Percentiles rank a stretch among this genome's conserved stretches.
Conservation (phyloP, 2,329 filamentous ascomycete species). For the Phialophora chinensis region DNA sequence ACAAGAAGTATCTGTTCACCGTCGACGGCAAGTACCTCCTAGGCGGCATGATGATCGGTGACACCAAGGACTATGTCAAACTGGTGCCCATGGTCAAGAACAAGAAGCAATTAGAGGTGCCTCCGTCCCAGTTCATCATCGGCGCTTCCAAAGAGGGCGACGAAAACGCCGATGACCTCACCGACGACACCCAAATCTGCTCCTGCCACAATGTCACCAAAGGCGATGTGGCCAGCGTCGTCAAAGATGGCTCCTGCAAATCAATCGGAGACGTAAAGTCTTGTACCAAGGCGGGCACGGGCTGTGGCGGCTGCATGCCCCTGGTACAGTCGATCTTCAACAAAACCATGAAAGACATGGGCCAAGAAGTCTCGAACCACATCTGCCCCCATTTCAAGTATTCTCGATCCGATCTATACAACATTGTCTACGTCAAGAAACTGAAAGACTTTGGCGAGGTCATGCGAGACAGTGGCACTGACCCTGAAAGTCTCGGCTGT, state of each 20-base stretch:
- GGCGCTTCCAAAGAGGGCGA: constrained; percentile 76
- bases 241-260: constrained; percentile 81
- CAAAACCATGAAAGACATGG: constrained; percentile 82
- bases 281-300: constrained; percentile 89
- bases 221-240: constrained; percentile 72
- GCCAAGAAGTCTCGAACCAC: constrained; percentile 84
- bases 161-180: constrained; percentile 75
- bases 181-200: constrained; percentile 86
- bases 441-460: constrained; percentile 74
- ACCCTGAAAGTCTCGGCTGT: constrained; percentile 75
- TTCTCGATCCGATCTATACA: constrained; percentile 86
- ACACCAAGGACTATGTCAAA: constrained; percentile 89
- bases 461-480: constrained; percentile 78
- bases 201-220: constrained; percentile 94
- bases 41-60: constrained; percentile 97
- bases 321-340: constrained; percentile 90
- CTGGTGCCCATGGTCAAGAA: constrained; percentile 85
- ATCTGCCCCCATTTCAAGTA: constrained; percentile 83
- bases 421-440: constrained; percentile 82
- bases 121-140: constrained; percentile 82
- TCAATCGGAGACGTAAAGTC: constrained; percentile 82
- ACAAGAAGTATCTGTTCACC: constrained; percentile 94
- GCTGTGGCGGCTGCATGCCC: constrained; percentile 88
- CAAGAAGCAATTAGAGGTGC: constrained; percentile 77
- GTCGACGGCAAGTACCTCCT: constrained; percentile 86